These are phyloP conservation scores for Picea sitchensis DNA, from an alignment of 75 land plant genomes.

Conservation along the genomic window DNA sequence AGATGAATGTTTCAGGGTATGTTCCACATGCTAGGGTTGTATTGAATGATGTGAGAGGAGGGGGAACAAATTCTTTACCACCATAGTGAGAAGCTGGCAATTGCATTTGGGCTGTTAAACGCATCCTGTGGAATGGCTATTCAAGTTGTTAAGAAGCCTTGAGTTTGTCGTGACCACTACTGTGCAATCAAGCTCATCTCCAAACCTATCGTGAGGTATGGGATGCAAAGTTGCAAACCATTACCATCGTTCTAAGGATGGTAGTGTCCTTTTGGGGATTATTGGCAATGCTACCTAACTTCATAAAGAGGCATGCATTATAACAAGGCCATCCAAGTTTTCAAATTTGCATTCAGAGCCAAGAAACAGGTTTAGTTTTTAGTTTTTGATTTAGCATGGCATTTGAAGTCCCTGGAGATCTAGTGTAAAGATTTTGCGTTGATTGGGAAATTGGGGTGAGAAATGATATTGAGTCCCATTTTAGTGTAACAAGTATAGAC, in stretches of 20 bases:
- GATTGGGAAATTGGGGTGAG: too few relatives aligned
- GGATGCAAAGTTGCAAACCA: not conserved
- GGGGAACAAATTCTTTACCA: not conserved
- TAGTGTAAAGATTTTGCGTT: too few relatives aligned
- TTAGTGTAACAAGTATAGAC: too few relatives aligned
- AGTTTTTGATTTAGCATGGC: too few relatives aligned
- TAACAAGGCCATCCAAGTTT: too few relatives aligned
- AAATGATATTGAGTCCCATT: too few relatives aligned
- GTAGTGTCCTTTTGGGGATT: not conserved
- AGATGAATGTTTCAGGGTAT: slow-evolving; percentile 6
- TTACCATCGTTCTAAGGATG: slow-evolving; percentile 8
- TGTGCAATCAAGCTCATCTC: slow-evolving; percentile 12
- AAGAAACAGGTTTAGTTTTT: too few relatives aligned
- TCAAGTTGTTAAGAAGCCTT: not conserved
- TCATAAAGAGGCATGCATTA: too few relatives aligned
- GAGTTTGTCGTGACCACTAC: slow-evolving; percentile 8
- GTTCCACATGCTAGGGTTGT: not conserved
- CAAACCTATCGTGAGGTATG: slow-evolving; percentile 7
- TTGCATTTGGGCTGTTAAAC: slow-evolving; percentile 10
- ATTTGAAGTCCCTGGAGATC: too few relatives aligned
- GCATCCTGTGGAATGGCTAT: not conserved
- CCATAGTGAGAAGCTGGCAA: slow-evolving; percentile 17
- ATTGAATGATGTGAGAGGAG: not conserved
- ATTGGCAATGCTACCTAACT: not conserved
- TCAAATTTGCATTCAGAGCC: too few relatives aligned